phyloP scores from a whole-genome alignment of 495 filamentous ascomycete species.

The Sporormia fimetaria region DNA sequence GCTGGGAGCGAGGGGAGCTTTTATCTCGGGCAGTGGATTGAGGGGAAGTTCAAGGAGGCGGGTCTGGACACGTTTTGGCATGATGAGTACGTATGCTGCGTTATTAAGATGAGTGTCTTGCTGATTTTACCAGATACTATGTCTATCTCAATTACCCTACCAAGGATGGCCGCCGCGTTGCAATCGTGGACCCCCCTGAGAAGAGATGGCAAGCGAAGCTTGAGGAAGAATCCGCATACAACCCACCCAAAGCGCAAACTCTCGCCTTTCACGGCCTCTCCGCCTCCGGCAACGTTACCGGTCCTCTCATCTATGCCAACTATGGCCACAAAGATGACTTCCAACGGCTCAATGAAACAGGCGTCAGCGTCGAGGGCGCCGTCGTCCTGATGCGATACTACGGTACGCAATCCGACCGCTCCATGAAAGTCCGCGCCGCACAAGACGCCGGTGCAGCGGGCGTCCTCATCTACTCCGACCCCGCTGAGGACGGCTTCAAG shows the following conservation, averaged over 20 bases:
- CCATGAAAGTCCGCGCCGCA: constrained; percentile 80
- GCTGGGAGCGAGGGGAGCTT: constrained; percentile 86
- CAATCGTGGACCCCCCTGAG: constrained; percentile 62
- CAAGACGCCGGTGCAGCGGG: constrained; percentile 74
- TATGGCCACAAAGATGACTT: constrained; percentile 83
- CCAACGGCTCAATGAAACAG: constrained; percentile 52
- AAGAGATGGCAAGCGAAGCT: constrained; percentile 69
- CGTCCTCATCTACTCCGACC: constrained; percentile 87
- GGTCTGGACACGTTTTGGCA: constrained; percentile 59
- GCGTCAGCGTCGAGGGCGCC: constrained; percentile 62
- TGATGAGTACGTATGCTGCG: constrained; percentile 38
- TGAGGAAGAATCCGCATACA: constrained; percentile 57
- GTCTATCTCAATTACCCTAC: constrained; percentile 92
- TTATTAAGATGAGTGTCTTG: neutral
- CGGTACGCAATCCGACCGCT: constrained; percentile 58
- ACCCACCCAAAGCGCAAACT: constrained; percentile 47
- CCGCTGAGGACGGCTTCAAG: constrained; percentile 63
- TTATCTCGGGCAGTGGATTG: constrained; percentile 67
- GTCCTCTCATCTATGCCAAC: constrained; percentile 88
- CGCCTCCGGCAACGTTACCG: constrained; percentile 75
- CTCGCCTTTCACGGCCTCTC: constrained; percentile 81
- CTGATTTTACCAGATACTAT: constrained; percentile 29
- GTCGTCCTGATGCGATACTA: constrained; percentile 77
- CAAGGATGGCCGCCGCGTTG: constrained; percentile 61
- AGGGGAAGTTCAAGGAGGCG: constrained; percentile 56